Base-by-base conservation (phyloP, 2,329 filamentous ascomycete genomes). In the Trichoderma oligosporum region DNA sequence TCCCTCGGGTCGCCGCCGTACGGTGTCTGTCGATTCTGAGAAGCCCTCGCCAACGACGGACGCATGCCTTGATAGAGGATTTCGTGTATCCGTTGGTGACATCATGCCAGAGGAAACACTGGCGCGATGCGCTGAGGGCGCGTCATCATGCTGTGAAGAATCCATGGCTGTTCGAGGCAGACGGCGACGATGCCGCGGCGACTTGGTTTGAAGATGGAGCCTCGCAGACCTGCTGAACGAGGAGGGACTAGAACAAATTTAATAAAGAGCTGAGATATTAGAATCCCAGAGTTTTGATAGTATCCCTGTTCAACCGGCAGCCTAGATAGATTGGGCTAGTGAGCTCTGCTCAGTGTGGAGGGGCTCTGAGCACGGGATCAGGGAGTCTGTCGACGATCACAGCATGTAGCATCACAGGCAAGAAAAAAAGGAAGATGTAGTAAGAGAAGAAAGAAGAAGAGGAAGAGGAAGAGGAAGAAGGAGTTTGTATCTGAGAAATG, bases 21-120 rank as follows among this genome's bases (percentile, higher is more conserved):
- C 74, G 14, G 83, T 85, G 57, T 85, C 83, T 20, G 78, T 79
- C 18, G 82, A 82, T 66, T 83, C 82, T 4, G 79, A 74, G 46
- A 78, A 67, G 22, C 70, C 73, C 46, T 78, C 76, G 20, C 65
- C 64, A 42, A 71, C 61, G 44, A 70, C 61, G 44, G 71, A 64
- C 47, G 74, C 71, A 60, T 72, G 66, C 61, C 68, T 69, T 38
- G 70, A 63, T 42, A 60, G 70, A 53, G 75, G 74, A 58, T 64
- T 63, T 48, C 79, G 75, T 60, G 74, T 77, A 60, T 83, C 79
- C 47, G 77, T 78, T 14, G 82, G 78, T 53, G 81, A 79, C 57
- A 77, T 62, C 59, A 71, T 63, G 61, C 66, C 63, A 44, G 74
- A 71, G 61, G 68, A 72, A 56, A 73, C 70, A 65, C 66, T 69